Percentiles rank a stretch among this genome's conserved stretches.
Conservation (phyloP, 139 green algal genomes). For the Chlamydomonas eustigma region DNA sequence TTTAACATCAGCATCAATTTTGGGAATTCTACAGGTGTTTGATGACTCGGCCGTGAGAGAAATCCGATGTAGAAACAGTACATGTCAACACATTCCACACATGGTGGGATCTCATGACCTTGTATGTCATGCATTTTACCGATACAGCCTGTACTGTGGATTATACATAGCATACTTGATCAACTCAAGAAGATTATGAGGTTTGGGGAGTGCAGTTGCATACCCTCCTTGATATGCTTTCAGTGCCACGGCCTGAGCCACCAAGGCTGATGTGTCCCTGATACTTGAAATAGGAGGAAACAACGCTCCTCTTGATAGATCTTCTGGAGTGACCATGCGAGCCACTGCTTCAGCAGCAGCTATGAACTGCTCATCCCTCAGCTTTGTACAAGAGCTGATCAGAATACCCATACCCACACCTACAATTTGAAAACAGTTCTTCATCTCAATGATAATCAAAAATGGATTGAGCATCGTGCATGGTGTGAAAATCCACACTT, state of each 20-base stretch:
- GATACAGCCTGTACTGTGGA: constrained; percentile 60
- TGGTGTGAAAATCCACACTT: no score
- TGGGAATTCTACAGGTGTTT: no score
- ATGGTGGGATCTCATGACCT: no score
- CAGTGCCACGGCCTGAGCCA: constrained; percentile 65
- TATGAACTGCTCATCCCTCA: constrained; percentile 82
- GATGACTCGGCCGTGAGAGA: no score
- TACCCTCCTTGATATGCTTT: constrained; percentile 72
- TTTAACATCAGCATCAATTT: no score
- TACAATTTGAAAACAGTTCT: no score
- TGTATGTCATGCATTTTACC: constrained; percentile 28
- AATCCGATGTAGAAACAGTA: no score
- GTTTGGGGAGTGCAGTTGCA: constrained; percentile 78
- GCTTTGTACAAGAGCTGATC: constrained; percentile 51
- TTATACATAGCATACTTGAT: constrained; percentile 62
- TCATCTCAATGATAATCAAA: no score
- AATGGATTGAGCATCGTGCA: no score
- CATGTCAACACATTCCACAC: no score
- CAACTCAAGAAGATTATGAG: constrained; percentile 66
- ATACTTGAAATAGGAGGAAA: constrained; percentile 61
- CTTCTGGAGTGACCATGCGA: constrained; percentile 45
- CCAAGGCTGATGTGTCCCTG: constrained; percentile 53
- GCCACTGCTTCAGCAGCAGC: constrained; percentile 73
- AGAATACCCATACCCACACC: constrained; percentile 36
- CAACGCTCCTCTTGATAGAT: constrained; percentile 47